phyloP scores from a whole-genome alignment of 192 early-diverging fungal species.

The Backusella liffmaniae region DNA sequence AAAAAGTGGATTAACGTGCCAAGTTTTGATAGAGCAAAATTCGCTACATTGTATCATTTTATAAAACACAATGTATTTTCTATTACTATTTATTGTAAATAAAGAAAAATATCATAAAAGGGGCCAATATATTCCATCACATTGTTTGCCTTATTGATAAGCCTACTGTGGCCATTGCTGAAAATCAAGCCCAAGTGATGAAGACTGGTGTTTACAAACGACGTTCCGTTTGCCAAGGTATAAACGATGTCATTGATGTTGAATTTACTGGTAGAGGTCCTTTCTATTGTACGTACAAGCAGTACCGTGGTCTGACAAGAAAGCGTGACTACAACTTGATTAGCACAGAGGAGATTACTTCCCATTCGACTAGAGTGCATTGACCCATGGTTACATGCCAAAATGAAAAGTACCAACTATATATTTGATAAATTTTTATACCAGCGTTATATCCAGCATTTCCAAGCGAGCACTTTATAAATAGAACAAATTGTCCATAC shows the following conservation, averaged over 20 bases:
- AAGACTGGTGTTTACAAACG: conserved; percentile 24
- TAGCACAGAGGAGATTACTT: conserved; percentile 18
- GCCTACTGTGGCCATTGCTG: conserved; percentile 26
- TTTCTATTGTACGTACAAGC: conserved; percentile 28
- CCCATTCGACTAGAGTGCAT: conserved; percentile 27
- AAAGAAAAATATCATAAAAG: too few relatives aligned
- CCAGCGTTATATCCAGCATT: conserved; percentile 31
- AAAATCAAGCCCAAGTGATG: conserved; percentile 22
- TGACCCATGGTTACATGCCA: conserved; percentile 30
- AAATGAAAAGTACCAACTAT: conserved; percentile 31
- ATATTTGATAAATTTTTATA: conserved; percentile 38
- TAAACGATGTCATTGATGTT: conserved; percentile 33
- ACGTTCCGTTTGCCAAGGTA: conserved; percentile 32
- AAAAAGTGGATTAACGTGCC: too few relatives aligned
- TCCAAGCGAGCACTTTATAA: conserved; percentile 13
- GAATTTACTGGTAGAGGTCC: conserved; percentile 35
- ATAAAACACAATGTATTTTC: too few relatives aligned
- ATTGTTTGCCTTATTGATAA: conserved; percentile 23
- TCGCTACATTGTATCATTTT: too few relatives aligned
- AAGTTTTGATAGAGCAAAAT: too few relatives aligned
- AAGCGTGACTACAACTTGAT: not conserved
- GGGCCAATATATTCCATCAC: too few relatives aligned
- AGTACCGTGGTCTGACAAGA: not conserved
- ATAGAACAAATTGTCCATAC: conserved; percentile 36
- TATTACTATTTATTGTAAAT: too few relatives aligned